Base-by-base conservation (phyloP, 768 basidiomycete genomes). In the Boletus subcaerulescens region DNA sequence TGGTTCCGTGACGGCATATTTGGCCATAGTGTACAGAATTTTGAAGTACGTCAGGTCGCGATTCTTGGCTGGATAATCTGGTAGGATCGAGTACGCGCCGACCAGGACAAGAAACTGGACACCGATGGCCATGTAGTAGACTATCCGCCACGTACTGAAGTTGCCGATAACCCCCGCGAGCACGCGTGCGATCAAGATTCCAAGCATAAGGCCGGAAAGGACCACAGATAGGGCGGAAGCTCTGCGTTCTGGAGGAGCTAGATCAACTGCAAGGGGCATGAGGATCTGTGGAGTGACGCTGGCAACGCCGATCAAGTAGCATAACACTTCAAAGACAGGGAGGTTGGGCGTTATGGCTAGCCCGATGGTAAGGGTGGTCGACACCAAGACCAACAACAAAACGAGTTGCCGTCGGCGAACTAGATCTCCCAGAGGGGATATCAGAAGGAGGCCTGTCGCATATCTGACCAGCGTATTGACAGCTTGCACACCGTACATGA, bases 1-100 rank as follows among this genome's bases (percentile, higher is more conserved):
- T 0, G 93, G 92, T 68, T 94, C 89, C 0, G 87, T 93, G 36
- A 86, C 76, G 0, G 84, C 74, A 60, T 84, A 88, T 67, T 84
- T 87, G 6, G 74, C 85, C 92, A 93, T 93, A 10, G 85, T 86
- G 69, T 75, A 82, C 32, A 91, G 70, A 44, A 93, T 86, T 17
- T 83, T 71, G 59, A 74, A 76, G 70, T 93, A 93, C 3, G 82
- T 81, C 57, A 91, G 50, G 44, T 80, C 72, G 20, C 64, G 69
- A 64, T 88, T 87, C 66, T 89, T 92, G 13, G 86, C 80, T 1
- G 91, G 92, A 63, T 89, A 93, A 69, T 95, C 91, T 1, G 91
- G 91, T n/a, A 93, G 71, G 50, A 85, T 60, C 20, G 82, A 67
- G 64, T 87, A 93, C 40, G 84, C 72, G 22, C 86, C 76, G 5